phyloP scores from a whole-genome alignment of 176 grass and related monocot genomes.

The Miscanthus lutarioriparius region DNA sequence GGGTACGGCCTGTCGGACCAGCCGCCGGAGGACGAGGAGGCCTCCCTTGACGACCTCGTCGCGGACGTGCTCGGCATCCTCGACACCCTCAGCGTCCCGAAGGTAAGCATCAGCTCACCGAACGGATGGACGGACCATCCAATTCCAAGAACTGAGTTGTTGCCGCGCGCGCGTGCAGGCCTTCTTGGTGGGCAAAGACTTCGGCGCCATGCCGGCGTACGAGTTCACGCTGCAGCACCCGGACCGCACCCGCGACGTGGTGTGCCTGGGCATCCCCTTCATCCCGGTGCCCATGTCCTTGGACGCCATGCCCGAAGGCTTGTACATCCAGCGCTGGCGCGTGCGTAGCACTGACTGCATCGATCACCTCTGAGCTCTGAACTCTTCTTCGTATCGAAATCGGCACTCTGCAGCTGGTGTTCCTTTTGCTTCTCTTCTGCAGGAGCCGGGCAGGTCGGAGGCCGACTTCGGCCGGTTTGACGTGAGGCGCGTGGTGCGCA shows the following conservation, averaged over 20 bases:
- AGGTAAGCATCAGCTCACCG: background rate
- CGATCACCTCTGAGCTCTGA: too few species aligned
- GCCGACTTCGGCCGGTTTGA: slow-evolving; percentile 42
- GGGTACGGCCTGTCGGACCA: slow-evolving; percentile 60
- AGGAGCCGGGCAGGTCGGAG: slow-evolving; percentile 61
- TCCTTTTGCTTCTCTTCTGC: background rate
- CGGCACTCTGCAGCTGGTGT: too few species aligned
- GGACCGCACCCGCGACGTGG: slow-evolving; percentile 26
- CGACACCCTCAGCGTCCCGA: slow-evolving; percentile 27
- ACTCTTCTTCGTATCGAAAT: background rate
- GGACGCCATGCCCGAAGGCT: slow-evolving; percentile 55
- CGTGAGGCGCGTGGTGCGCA: slow-evolving; percentile 48
- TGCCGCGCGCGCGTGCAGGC: background rate
- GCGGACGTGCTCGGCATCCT: slow-evolving; percentile 51
- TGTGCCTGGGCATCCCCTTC: slow-evolving; percentile 54
- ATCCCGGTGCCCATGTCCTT: background rate
- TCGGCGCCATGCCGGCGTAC: slow-evolving; percentile 41
- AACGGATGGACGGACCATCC: background rate
- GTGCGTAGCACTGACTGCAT: slow-evolving; percentile 19
- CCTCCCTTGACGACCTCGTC: slow-evolving; percentile 40
- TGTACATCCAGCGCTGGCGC: slow-evolving; percentile 69
- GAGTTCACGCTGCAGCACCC: slow-evolving; percentile 46
- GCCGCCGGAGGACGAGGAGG: slow-evolving; percentile 43
- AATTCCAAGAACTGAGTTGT: background rate
- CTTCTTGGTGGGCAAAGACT: slow-evolving; percentile 41